Evolutionary conservation across 495 filamentous ascomycete genomes (phyloP), one percentile per base, ranked within the genome.

Genomic region (Alectoria sarmentosa): DNA sequence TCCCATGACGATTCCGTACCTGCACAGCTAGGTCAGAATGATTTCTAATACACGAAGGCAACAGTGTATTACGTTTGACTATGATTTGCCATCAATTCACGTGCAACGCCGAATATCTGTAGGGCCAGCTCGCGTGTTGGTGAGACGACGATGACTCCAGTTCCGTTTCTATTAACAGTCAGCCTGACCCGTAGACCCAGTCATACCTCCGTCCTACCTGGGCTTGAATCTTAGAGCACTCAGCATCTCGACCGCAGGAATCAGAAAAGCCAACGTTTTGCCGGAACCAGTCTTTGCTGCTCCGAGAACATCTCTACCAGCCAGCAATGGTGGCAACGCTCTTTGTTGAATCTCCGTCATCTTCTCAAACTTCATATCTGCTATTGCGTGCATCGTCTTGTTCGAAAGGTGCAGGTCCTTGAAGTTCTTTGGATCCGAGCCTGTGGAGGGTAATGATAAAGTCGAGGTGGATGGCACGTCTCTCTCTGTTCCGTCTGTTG

Each of bases 201-300:
- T 3, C 44, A 17, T 4, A n/a, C 26, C n/a, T 59, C 21, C 41
- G 36, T 36, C 87, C 69, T 89, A 89, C 69, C 88, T 74, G 6
- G 88, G 87, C 74, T 95, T 96, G 81, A 96, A 98, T 60, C 88
- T 85, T 69, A 98, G 78, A 0, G 92, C 88, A 73, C 84, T 86
- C 46, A 98, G 83, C 90, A 98, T 96, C 78, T 98, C 94, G 28
- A 98, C 82, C 0, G 91, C 92, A 32, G 94, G 94, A 42, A 98
- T 96, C 69, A 98, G 78, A 76, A 98, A 98, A 23, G 93, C 87
- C 55, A 98, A 75, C 2, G 94, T 98, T 80, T 98, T 98, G 70
- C 94, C 94, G 21, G 89, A 93, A 13, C 94, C 94, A 1, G 94
- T 98, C 80, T 98, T 98, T 44, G 94, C 94, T 36, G 94, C 94